These are phyloP conservation scores for Xylaria sp. DNA, from an alignment of 2,329 filamentous ascomycete species.

Conservation along the genomic window DNA sequence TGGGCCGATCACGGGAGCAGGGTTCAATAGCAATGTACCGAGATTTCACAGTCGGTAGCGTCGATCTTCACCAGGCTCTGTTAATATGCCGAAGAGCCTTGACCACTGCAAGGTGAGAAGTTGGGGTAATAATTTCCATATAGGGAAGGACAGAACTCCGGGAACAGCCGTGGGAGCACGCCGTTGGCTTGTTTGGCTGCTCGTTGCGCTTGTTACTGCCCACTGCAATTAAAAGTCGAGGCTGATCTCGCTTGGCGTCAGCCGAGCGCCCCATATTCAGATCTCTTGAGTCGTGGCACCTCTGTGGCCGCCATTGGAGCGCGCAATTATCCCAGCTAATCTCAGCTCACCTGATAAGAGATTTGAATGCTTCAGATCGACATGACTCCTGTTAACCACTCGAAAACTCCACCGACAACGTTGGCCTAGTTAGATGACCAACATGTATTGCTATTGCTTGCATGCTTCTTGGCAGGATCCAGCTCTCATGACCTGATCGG, in stretches of 20 bases:
- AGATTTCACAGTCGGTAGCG: conserved; percentile 16
- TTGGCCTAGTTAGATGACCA: conserved; percentile 14
- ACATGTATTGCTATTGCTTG: conserved; percentile 29
- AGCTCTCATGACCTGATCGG: conserved; percentile 26
- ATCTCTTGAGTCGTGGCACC: conserved; percentile 33
- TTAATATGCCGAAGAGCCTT: conserved; percentile 13
- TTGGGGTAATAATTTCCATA: conserved; percentile 23
- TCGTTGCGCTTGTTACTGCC: conserved; percentile 17
- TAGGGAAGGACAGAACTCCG: conserved; percentile 30
- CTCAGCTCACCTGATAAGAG: conserved; percentile 31
- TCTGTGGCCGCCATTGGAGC: conserved; percentile 26
- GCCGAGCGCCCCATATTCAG: conserved; percentile 23
- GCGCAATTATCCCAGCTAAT: conserved; percentile 18
- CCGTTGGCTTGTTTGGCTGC: conserved; percentile 13
- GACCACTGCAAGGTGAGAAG: conserved; percentile 14
- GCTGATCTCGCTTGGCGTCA: conserved; percentile 41
- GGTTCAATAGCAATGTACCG: conserved; percentile 11
- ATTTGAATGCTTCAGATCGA: conserved; percentile 24
- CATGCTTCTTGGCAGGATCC: conserved; percentile 2
- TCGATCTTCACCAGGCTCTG: conserved; percentile 26
- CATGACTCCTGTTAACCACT: conserved; percentile 11
- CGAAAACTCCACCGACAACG: conserved; percentile 12
- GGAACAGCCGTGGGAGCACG: not conserved
- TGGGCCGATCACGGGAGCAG: conserved; percentile 20
- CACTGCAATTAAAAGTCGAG: conserved; percentile 33